A percentile compares a stretch with the other conserved stretches of the same genome.
Conservation (phyloP, 345 rosid genomes). For the Durio zibethinus region DNA sequence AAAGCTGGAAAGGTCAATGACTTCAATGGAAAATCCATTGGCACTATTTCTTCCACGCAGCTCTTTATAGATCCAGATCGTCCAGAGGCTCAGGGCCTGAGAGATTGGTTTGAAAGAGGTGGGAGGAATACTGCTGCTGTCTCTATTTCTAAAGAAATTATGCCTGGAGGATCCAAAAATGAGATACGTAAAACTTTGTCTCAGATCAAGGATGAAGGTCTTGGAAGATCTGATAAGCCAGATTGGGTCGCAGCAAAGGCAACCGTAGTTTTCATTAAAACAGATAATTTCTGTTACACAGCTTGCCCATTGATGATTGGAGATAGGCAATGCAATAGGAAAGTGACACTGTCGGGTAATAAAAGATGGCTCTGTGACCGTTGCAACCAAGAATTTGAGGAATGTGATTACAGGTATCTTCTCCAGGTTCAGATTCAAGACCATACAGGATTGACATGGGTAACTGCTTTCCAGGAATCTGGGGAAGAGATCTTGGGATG, state of each 20-base stretch:
- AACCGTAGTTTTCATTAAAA: slow-evolving; percentile 61
- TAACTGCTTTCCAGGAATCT: slow-evolving; percentile 83
- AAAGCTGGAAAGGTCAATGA: slow-evolving; percentile 88
- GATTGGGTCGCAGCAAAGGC: slow-evolving; percentile 84
- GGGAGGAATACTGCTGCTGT: slow-evolving; percentile 54
- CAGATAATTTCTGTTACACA: slow-evolving; percentile 78
- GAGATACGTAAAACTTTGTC: slow-evolving; percentile 65
- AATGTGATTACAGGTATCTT: slow-evolving; percentile 84
- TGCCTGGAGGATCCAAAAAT: slow-evolving; percentile 50
- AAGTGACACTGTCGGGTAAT: slow-evolving; percentile 56
- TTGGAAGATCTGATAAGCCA: slow-evolving; percentile 84
- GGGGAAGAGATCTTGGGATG: slow-evolving; percentile 81
- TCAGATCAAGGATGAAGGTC: slow-evolving; percentile 87
- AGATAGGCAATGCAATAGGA: slow-evolving; percentile 80
- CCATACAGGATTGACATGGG: slow-evolving; percentile 77
- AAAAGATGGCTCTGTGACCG: slow-evolving; percentile 76
- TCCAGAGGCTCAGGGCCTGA: slow-evolving; percentile 59
- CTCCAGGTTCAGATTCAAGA: slow-evolving; percentile 91
- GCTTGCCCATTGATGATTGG: slow-evolving; percentile 91
- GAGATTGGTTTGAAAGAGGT: slow-evolving; percentile 74
- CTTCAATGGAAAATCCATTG: slow-evolving; percentile 80
- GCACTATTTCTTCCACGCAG: slow-evolving; percentile 77
- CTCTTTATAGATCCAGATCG: slow-evolving; percentile 80
- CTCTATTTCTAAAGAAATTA: slow-evolving; percentile 71
- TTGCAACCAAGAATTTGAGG: slow-evolving; percentile 82